Evolutionary conservation across 257 asterid species (phyloP).

Genomic region (Petunia secreta): DNA sequence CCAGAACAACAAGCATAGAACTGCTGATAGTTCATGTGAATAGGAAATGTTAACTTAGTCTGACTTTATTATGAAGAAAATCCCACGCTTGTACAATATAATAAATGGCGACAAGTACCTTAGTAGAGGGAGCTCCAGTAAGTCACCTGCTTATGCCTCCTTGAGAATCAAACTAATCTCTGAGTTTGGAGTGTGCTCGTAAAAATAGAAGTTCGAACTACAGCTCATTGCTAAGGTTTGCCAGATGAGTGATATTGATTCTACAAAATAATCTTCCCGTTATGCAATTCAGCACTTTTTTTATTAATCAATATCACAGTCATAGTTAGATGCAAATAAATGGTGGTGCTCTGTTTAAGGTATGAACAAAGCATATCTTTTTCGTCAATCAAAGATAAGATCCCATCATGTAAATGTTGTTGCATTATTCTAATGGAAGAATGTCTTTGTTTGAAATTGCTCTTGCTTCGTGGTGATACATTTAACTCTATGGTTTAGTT

Average conservation of each 20-base stretch:
- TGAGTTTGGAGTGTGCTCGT: conserved; percentile 3
- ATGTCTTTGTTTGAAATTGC: neutral
- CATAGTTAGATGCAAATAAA: neutral
- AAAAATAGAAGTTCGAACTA: neutral
- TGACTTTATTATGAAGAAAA: neutral
- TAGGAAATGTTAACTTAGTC: neutral
- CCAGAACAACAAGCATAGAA: neutral
- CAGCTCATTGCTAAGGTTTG: conserved; percentile 3
- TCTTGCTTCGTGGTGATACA: neutral
- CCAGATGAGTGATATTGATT: neutral
- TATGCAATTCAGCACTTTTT: neutral
- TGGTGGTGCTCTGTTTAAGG: neutral
- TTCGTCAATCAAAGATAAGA: conserved; percentile 13
- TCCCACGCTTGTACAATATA: neutral
- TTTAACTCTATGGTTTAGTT: conserved; percentile 2
- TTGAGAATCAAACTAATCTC: neutral
- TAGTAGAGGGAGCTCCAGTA: neutral
- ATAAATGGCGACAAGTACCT: neutral
- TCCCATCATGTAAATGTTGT: conserved; percentile 4
- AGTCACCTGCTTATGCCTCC: conserved; percentile 21
- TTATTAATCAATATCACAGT: neutral
- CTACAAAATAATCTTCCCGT: neutral
- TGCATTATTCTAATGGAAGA: neutral
- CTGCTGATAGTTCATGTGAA: conserved; percentile 2
- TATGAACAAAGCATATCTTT: neutral